Evolutionary conservation across 2,329 filamentous ascomycete species (phyloP), one percentile per base, ranked within the genome.

Genomic region (Penicillium sp.): DNA sequence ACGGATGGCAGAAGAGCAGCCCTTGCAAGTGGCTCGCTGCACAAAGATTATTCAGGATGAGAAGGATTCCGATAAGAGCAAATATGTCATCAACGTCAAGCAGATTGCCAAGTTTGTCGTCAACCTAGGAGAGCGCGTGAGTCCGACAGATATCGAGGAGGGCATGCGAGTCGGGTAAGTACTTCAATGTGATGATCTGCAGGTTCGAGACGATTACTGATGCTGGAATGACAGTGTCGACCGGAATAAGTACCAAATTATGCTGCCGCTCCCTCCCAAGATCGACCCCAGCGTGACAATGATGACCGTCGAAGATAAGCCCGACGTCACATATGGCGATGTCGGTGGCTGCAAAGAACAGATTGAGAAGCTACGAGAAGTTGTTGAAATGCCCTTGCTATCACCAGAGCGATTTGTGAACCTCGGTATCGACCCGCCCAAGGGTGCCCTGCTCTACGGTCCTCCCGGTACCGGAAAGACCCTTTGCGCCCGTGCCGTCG

Each of bases 261-360:
- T 99, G 74, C 83, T 99, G 41, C 94, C 94, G 29, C 79, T 99
- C 48, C 94, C 94, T 36, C 94, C 94, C 29, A 99, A 97, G 83
- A 99, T 99, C 78, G 94, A 99, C 69, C 93, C 94, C 47, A 96
- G 90, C 64, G 94, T 99, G 62, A 99, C 94, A 32, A 99, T 99
- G 94, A 99, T 99, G 94, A 97, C 94, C 44, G 94, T 99, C 59
- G 94, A 99, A 80, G 94, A 99, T 79, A 99, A 99, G 81, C 94
- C 94, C 13, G 94, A 99, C 73, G 94, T 99, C 56, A 99, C 94
- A 57, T 99, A 99, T 67, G 94, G 94, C 64, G 94, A 99, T 79
- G 93, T 99, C 33, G 94, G 94, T 76, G 94, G 94, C 50, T 97
- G 92, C 84, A 99, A 99, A 78, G 94, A 99, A 76, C 94, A 99